Base-by-base conservation (phyloP, 2,329 filamentous ascomycete genomes). In the Myriosclerotinia curreyana region DNA sequence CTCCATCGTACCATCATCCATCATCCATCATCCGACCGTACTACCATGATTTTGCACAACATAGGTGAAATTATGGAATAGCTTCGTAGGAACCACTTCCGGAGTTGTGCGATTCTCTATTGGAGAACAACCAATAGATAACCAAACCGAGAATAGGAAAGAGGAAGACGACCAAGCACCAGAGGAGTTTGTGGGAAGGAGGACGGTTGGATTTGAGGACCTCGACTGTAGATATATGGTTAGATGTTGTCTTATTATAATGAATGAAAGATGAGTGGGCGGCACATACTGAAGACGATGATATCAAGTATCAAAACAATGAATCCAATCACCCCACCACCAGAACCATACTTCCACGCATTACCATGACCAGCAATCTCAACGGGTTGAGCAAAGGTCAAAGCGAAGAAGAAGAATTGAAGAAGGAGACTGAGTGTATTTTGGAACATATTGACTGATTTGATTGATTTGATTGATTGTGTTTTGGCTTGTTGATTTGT, bases 71-170 rank as follows among this genome's bases (percentile, higher is more conserved):
- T 49, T 64, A 66, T 40, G 64, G 44, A 28, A 66, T 70, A 36
- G 81, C 74, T 75, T 86, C 83, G 70, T 87, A 86, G n/a, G 80
- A 80, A 12, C 77, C 74, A 51, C 78, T 78, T 46, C 77, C 77
- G 25, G 60, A 62, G 73, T 80, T 83, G 74, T 86, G 83, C 36
- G 79, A 77, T 51, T 78, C 76, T 59, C 85, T 83, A 76, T 88
- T 83, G 54, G 84, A 86, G 76, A 88, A 87, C 60, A 88, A 75
- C 73, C 79, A 88, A 76, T 88, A 88, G 74, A 87, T 76, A 70
- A 86, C 75, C 74, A 86, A 78, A 65, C 86, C 86, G 68, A 83
- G 73, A 56, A 88, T 77, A 5, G 86, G 86, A 77, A 88, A 87
- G 67, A 88, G 75, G 77, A 88, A 87, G 71, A 88, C 83, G 51